Conservation (phyloP, 78 protist species). For the Emiliania huxleyi region DNA sequence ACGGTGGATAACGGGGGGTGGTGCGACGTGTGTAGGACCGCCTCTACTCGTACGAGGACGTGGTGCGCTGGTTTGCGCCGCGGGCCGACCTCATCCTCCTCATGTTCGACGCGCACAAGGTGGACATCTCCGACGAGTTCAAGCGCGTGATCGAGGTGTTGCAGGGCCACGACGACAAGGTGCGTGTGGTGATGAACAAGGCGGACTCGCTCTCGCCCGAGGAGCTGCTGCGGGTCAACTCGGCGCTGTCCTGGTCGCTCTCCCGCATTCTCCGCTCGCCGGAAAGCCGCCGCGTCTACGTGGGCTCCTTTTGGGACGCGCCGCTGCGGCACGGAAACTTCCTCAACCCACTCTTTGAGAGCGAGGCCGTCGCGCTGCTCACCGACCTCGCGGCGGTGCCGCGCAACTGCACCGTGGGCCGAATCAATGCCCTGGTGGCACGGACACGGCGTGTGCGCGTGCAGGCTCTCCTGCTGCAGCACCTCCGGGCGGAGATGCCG, state of each 20-base stretch:
- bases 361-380: conserved; percentile 47
- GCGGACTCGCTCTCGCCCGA: conserved; percentile 72
- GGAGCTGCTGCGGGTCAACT: conserved; percentile 84
- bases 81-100: conserved; percentile 76
- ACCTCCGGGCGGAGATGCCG: conserved; percentile 70
- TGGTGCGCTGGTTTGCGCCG: conserved; percentile 78
- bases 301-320: conserved; percentile 82
- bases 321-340: conserved; percentile 50
- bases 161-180: conserved; percentile 75
- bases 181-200: conserved; percentile 79
- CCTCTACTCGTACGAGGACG: neutral
- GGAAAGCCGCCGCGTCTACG: conserved; percentile 76
- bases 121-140: conserved; percentile 84
- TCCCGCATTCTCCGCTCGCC: conserved; percentile 70
- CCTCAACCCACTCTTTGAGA: conserved; percentile 56
- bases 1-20: no score
- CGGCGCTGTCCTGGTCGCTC: conserved; percentile 82
- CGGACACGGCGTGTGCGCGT: conserved; percentile 70
- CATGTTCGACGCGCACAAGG: conserved; percentile 85
- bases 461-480: conserved; percentile 63
- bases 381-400: conserved; percentile 65
- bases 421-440: conserved; percentile 76
- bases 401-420: conserved; percentile 37
- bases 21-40: no score
- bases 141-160: conserved; percentile 59